A percentile compares a stretch with the other conserved stretches of the same genome.
Evolutionary conservation across 2,329 filamentous ascomycete genomes (phyloP).

Genomic region (Ploettnerulaceae sp.): DNA sequence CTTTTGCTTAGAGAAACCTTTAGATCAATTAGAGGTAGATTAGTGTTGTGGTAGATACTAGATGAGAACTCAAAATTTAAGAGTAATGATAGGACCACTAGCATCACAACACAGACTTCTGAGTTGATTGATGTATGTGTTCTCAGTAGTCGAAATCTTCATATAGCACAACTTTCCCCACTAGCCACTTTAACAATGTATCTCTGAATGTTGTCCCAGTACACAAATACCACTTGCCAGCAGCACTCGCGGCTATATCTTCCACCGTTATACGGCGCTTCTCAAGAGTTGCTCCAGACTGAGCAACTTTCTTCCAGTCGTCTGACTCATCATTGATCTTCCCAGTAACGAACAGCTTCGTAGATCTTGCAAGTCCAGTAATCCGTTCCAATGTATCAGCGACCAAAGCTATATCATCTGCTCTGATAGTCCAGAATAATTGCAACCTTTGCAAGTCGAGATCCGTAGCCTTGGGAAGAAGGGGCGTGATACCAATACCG

Average conservation of each 20-base stretch:
- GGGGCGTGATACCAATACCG: conserved; percentile 78
- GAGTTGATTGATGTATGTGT: neutral
- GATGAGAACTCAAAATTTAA: no score
- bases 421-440: conserved; percentile 64
- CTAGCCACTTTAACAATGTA: conserved; percentile 44
- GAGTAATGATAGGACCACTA: no score
- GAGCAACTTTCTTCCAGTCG: conserved; percentile 30
- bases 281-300: conserved; percentile 34
- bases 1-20: conserved; percentile 24
- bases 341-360: conserved; percentile 63
- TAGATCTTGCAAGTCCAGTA: conserved; percentile 45
- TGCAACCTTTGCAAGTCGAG: conserved; percentile 45
- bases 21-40: no score
- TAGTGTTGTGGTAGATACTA: no score
- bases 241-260: conserved; percentile 40
- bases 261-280: conserved; percentile 42
- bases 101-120: neutral
- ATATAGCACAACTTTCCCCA: conserved; percentile 41
- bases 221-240: conserved; percentile 54
- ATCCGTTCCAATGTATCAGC: conserved; percentile 51
- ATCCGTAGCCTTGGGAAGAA: conserved; percentile 62
- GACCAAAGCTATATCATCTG: conserved; percentile 58
- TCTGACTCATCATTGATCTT: conserved; percentile 26
- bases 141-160: conserved; percentile 44
- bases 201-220: conserved; percentile 47